Conservation (phyloP, 768 basidiomycete species). For the Udeniomyces megalosporus region DNA sequence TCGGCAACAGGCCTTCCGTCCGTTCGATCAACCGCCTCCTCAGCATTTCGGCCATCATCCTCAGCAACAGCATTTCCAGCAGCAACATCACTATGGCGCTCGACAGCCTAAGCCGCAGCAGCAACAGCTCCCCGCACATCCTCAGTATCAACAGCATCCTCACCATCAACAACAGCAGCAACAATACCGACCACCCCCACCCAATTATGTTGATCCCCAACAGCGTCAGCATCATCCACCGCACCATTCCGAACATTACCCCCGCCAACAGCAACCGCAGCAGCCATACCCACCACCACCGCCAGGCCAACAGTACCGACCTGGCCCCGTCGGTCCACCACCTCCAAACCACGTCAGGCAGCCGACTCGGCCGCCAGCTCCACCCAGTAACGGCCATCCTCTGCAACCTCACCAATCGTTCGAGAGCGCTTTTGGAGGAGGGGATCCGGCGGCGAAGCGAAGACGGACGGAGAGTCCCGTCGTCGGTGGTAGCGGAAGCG, state of each 20-base stretch:
- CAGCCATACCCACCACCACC: neutral
- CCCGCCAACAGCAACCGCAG: neutral
- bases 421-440: neutral
- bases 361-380: neutral
- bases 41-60: neutral
- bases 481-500: no score
- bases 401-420: neutral
- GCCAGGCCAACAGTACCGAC: neutral
- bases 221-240: conserved; percentile 2
- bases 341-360: neutral
- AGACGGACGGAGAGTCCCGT: neutral
- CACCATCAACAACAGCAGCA: neutral
- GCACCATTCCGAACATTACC: neutral
- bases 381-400: neutral
- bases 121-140: neutral
- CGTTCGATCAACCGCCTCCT: neutral
- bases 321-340: neutral
- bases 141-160: neutral
- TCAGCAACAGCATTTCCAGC: neutral
- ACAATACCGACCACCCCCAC: neutral
- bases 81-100: neutral
- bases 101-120: neutral
- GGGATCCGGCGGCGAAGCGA: neutral
- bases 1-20: neutral
- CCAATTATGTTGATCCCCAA: neutral